Evolutionary conservation across 306 rosid genomes (phyloP).

Genomic region (Trichosanthes truncata): DNA sequence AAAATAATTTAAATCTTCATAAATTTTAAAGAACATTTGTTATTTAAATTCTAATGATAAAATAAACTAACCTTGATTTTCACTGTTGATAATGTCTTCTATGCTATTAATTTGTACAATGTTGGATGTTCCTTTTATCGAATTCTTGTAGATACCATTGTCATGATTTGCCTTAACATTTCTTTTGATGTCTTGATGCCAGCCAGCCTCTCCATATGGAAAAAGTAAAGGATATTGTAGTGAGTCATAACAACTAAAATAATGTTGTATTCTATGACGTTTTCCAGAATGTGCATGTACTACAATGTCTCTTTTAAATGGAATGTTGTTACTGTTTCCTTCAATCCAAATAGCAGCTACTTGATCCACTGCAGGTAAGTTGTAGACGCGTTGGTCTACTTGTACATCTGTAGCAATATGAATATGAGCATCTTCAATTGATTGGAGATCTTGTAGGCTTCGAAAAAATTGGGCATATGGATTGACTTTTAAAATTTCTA

Average conservation of each 20-base stretch:
- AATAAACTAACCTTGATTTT: not conserved
- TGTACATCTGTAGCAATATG: not conserved
- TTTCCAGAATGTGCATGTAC: not conserved
- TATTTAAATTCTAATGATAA: not conserved
- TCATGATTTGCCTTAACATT: not conserved
- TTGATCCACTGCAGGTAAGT: not conserved
- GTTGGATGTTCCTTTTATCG: not conserved
- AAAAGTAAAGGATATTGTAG: not conserved
- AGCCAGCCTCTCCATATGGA: not conserved
- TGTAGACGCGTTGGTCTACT: not conserved
- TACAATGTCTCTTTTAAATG: not conserved
- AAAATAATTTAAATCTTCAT: not conserved
- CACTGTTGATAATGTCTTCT: not conserved
- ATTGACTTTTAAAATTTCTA: too few relatives aligned
- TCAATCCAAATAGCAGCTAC: not conserved
- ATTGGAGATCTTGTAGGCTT: not conserved
- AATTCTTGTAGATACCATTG: not conserved
- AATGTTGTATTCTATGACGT: not conserved
- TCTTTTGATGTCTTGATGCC: not conserved
- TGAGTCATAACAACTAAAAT: not conserved
- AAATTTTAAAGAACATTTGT: not conserved
- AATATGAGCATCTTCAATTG: not conserved
- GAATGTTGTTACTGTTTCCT: not conserved
- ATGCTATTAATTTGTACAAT: not conserved
- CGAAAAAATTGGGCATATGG: too few relatives aligned